phyloP scores from a whole-genome alignment of 2,329 filamentous ascomycete genomes.

The Colletotrichum sp. region DNA sequence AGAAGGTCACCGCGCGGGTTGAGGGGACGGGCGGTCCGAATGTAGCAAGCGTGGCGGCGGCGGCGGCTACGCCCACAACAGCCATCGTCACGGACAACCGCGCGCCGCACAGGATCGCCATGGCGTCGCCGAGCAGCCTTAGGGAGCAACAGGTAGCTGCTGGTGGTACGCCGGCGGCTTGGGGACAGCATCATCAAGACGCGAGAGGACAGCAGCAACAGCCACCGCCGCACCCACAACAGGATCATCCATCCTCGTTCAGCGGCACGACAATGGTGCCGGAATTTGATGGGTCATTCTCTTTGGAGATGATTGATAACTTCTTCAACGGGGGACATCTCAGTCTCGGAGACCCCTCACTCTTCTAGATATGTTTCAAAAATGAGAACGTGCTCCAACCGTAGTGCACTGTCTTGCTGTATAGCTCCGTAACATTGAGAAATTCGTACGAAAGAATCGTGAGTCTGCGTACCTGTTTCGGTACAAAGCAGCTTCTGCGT shows the following conservation, averaged over 20 bases:
- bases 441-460: background rate
- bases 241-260: background rate
- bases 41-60: background rate
- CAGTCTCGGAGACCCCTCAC: constrained; percentile 16
- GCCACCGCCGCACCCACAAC: background rate
- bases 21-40: background rate
- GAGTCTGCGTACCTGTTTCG: background rate
- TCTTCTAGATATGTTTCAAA: constrained; percentile 9
- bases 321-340: constrained; percentile 19
- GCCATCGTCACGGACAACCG: background rate
- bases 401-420: background rate
- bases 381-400: background rate
- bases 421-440: background rate
- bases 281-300: constrained; percentile 7
- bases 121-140: background rate
- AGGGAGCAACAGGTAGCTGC: background rate
- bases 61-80: background rate
- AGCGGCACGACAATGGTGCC: background rate
- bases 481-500: background rate
- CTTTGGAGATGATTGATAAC: constrained; percentile 16
- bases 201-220: background rate
- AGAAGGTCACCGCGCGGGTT: constrained; percentile 9
- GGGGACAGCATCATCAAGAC: background rate
- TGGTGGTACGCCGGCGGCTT: background rate
- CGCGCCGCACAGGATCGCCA: background rate